Base-by-base conservation (phyloP, 2,329 filamentous ascomycete species). In the Aspergillus sp. region DNA sequence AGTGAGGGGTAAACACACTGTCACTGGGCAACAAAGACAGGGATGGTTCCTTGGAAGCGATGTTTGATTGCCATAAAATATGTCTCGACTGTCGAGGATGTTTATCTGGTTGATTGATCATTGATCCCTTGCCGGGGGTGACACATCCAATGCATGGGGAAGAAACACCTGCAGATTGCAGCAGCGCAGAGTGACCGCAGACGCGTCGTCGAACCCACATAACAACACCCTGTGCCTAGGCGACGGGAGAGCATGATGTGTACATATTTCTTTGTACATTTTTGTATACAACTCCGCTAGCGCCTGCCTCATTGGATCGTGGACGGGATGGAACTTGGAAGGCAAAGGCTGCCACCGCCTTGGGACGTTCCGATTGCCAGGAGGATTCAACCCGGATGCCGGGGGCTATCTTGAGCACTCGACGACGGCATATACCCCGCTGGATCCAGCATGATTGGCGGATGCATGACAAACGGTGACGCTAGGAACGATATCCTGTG, bases 401-500 rank as follows among this genome's bases (percentile, higher is more conserved):
- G 27, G 9, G 27, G 9, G 27, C 27, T 31, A 52, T 51, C 55
- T 60, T 57, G 48, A 51, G 48, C 23, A 9, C 56, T 58, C 55
- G 56, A 63, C 37, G 52, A 55, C 48, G 55, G 57, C 47, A 53
- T 52, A 37, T 55, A 17, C 55, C 43, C 61, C 62, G 61, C 52
- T 33, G 2, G 1, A 15, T 3, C 15, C 15, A 21, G 35, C 53
- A 6, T 61, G 44, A 63, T 62, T 64, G 46, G 64, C 37, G 37
- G 11, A 19, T 27, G 52, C 17, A 39, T 6, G 27, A 48, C 50
- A 64, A 65, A 66, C 62, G 64, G 64, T 52, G 61, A 59, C 62
- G 61, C 62, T 62, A 63, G 64, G 59, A 62, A 64, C 54, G 62
- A 59, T 54, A 52, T 61, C 60, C 57, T 51, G 59, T 57, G 56